phyloP scores from a whole-genome alignment of 2,329 filamentous ascomycete genomes.

The Fusarium decemcellulare region DNA sequence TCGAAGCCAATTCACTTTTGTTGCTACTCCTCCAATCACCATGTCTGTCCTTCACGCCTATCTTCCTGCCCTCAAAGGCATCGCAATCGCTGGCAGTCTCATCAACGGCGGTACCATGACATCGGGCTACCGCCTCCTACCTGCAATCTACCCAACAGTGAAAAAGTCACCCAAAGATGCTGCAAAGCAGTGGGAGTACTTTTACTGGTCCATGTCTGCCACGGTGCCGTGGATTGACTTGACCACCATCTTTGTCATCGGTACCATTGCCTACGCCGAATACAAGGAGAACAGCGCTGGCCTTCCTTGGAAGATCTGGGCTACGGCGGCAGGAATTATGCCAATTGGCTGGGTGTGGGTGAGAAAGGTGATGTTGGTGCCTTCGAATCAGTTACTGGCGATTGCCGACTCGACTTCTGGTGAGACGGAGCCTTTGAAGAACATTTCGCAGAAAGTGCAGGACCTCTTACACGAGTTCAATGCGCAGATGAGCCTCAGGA shows the following conservation, averaged over 20 bases:
- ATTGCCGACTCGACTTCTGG: too few species aligned
- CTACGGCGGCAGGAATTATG: too few species aligned
- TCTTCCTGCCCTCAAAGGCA: conserved; percentile 26
- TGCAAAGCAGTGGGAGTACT: conserved; percentile 37
- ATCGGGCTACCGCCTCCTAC: conserved; percentile 34
- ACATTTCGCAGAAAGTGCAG: conserved; percentile 2
- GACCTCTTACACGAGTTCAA: conserved; percentile 32
- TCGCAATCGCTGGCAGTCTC: conserved; percentile 35
- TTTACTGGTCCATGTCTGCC: conserved; percentile 36
- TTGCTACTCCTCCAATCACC: too few species aligned
- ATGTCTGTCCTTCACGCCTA: conserved; percentile 12
- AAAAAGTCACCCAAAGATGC: conserved; percentile 30
- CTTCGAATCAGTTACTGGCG: too few species aligned
- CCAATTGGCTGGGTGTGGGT: too few species aligned
- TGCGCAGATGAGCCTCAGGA: conserved; percentile 32
- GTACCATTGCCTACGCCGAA: conserved; percentile 5
- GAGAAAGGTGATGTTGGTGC: too few species aligned
- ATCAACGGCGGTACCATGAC: conserved; percentile 39
- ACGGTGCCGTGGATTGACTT: conserved; percentile 32
- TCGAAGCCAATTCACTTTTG: too few species aligned
- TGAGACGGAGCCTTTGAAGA: too few species aligned
- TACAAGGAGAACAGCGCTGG: too few species aligned
- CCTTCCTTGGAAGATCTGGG: too few species aligned
- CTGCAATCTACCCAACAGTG: conserved; percentile 28
- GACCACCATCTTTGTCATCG: conserved; percentile 29